phyloP scores from a whole-genome alignment of 495 filamentous ascomycete species.

The Daldinia concentrica region DNA sequence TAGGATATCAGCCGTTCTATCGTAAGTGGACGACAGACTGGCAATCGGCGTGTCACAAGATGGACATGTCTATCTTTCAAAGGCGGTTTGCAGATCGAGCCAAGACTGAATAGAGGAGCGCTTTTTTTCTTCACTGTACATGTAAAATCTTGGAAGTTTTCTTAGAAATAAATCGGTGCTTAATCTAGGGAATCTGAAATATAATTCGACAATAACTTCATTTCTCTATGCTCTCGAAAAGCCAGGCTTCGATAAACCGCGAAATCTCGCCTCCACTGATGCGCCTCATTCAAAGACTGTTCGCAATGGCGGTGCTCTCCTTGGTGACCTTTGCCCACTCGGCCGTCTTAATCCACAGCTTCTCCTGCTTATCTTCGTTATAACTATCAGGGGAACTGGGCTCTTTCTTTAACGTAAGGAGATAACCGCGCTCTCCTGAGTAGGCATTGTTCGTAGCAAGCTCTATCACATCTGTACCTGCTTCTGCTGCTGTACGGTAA shows the following conservation, averaged over 20 bases:
- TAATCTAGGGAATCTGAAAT: neutral
- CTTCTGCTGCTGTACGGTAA: slow-evolving; percentile 50
- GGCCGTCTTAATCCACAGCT: slow-evolving; percentile 55
- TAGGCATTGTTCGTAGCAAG: slow-evolving; percentile 40
- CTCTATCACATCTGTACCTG: slow-evolving; percentile 50
- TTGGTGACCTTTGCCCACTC: slow-evolving; percentile 52
- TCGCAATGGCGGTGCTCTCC: slow-evolving; percentile 32
- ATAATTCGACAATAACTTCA: neutral
- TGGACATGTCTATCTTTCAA: slow-evolving; percentile 54
- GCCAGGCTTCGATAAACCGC: neutral
- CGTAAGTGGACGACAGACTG: slow-evolving; percentile 63
- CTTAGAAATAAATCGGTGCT: neutral
- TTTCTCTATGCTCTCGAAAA: neutral
- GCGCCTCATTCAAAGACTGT: slow-evolving; percentile 5
- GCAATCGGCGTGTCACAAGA: slow-evolving; percentile 57
- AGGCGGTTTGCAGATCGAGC: slow-evolving; percentile 44
- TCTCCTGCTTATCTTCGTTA: slow-evolving; percentile 53
- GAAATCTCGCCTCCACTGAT: neutral
- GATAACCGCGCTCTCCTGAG: slow-evolving; percentile 53
- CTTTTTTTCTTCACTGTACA: neutral
- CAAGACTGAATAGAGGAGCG: slow-evolving; percentile 19
- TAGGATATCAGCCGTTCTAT: slow-evolving; percentile 64
- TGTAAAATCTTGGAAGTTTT: neutral
- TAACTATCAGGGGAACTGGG: slow-evolving; percentile 52
- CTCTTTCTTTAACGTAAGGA: slow-evolving; percentile 49